A percentile compares a stretch with the other conserved stretches of the same genome.
These are phyloP conservation scores for Nicotiana undulata DNA, from an alignment of 257 asterid species.

Conservation along the genomic window DNA sequence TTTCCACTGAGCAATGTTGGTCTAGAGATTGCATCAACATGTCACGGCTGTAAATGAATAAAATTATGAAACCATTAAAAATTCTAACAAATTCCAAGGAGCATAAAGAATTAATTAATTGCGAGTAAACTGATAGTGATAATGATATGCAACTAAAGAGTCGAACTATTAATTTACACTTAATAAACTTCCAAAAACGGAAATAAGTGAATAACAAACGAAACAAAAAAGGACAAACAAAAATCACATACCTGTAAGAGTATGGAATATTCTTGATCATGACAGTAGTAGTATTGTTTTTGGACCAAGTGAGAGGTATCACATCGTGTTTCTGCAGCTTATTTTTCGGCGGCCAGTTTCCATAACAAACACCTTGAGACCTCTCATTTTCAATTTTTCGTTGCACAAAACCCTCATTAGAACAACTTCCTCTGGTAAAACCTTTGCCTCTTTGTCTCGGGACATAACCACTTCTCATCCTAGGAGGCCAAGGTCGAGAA, in stretches of 20 bases:
- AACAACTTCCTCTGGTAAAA: background rate
- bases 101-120: background rate
- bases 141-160: background rate
- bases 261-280: conserved; percentile 70
- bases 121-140: background rate
- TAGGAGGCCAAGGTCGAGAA: background rate
- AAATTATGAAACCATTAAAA: background rate
- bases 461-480: background rate
- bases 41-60: conserved; percentile 25
- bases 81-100: background rate
- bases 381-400: background rate
- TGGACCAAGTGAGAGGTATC: conserved; percentile 24
- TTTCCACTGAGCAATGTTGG: conserved; percentile 32
- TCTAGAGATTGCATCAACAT: conserved; percentile 35
- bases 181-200: background rate
- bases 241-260: conserved; percentile 33
- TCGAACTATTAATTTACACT: too few species aligned
- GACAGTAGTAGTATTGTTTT: conserved; percentile 25
- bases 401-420: background rate
- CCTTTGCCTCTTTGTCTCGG: background rate
- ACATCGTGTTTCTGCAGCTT: conserved; percentile 11
- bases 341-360: background rate
- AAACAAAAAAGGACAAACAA: background rate
- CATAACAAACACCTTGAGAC: background rate
- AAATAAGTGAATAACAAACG: background rate